These are phyloP conservation scores for Naegleria fowleri DNA, from an alignment of 208 protist genomes.

Conservation along the genomic window DNA sequence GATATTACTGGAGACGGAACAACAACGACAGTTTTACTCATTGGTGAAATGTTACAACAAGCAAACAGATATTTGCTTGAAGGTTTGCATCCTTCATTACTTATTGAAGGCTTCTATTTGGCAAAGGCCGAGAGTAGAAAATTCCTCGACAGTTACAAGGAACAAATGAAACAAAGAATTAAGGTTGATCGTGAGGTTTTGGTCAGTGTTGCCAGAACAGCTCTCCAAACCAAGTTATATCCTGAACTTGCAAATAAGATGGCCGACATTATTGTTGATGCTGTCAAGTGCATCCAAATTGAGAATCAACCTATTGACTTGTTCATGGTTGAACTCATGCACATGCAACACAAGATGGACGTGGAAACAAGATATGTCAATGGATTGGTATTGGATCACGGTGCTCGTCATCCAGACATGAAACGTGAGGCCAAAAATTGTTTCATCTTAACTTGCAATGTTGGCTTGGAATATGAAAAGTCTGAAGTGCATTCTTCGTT, in stretches of 20 bases:
- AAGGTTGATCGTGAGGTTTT: slow-evolving; percentile 79
- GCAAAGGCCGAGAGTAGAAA: slow-evolving; percentile 82
- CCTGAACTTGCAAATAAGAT: slow-evolving; percentile 65
- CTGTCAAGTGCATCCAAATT: slow-evolving; percentile 77
- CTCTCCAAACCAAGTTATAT: slow-evolving; percentile 87
- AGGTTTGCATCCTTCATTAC: slow-evolving; percentile 94
- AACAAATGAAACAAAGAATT: slow-evolving; percentile 59
- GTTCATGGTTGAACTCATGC: slow-evolving; percentile 99
- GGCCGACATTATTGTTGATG: slow-evolving; percentile 89
- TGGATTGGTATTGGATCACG: slow-evolving; percentile 99
- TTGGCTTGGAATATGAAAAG: slow-evolving; percentile 99
- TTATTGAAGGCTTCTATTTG: slow-evolving; percentile 96
- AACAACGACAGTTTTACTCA: slow-evolving; percentile 96
- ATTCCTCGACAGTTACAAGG: slow-evolving; percentile 68
- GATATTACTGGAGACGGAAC: slow-evolving; percentile 99
- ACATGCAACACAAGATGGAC: slow-evolving; percentile 94
- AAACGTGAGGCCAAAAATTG: slow-evolving; percentile 89
- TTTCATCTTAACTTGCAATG: slow-evolving; percentile 98
- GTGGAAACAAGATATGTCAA: slow-evolving; percentile 92
- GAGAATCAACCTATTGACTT: slow-evolving; percentile 87
- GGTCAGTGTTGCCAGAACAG: slow-evolving; percentile 86
- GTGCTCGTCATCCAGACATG: slow-evolving; percentile 97
- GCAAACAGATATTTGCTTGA: slow-evolving; percentile 94
- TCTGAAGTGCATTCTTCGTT: slow-evolving; percentile 96
- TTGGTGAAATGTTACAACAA: slow-evolving; percentile 98